A percentile compares a stretch with the other conserved stretches of the same genome.
Conservation (phyloP, 176 grass and related monocot species). For the Chloris gayana region DNA sequence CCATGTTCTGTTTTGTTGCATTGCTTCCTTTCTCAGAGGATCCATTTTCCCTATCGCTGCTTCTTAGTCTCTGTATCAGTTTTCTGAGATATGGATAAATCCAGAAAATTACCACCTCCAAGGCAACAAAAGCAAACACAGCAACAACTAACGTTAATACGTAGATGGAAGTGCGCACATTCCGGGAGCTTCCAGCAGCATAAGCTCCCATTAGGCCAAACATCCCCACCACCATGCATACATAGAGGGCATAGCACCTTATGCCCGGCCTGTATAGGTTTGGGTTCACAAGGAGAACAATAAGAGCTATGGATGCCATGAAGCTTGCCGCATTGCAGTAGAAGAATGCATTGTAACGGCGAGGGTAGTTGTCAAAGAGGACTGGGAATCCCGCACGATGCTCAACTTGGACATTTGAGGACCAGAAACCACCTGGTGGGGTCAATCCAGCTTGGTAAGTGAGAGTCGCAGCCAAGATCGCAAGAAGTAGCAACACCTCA, state of each 20-base stretch:
- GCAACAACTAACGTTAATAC: conserved; percentile 29
- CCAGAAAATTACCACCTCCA: conserved; percentile 23
- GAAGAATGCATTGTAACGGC: conserved; percentile 44
- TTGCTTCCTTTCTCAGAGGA: not conserved
- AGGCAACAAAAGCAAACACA: conserved; percentile 11
- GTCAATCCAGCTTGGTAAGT: conserved; percentile 64
- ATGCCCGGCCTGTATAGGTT: conserved; percentile 38
- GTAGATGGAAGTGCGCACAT: conserved; percentile 40
- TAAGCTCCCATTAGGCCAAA: conserved; percentile 50
- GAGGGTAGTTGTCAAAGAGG: conserved; percentile 25
- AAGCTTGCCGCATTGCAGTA: conserved; percentile 63
- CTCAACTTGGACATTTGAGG: not conserved
- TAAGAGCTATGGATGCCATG: conserved; percentile 49
- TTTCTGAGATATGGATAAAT: not conserved
- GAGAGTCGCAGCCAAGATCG: conserved; percentile 40
- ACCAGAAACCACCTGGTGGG: conserved; percentile 51
- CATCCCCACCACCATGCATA: conserved; percentile 41
- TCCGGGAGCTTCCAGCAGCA: conserved; percentile 48
- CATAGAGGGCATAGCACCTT: conserved; percentile 33
- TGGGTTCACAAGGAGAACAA: conserved; percentile 51
- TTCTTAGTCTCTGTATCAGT: no score
- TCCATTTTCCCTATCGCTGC: not conserved
- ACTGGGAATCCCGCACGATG: conserved; percentile 31
- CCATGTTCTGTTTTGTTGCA: not conserved
- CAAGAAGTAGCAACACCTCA: conserved; percentile 45